Base-by-base conservation (phyloP, 208 protist genomes). In the Leishmania turanica region DNA sequence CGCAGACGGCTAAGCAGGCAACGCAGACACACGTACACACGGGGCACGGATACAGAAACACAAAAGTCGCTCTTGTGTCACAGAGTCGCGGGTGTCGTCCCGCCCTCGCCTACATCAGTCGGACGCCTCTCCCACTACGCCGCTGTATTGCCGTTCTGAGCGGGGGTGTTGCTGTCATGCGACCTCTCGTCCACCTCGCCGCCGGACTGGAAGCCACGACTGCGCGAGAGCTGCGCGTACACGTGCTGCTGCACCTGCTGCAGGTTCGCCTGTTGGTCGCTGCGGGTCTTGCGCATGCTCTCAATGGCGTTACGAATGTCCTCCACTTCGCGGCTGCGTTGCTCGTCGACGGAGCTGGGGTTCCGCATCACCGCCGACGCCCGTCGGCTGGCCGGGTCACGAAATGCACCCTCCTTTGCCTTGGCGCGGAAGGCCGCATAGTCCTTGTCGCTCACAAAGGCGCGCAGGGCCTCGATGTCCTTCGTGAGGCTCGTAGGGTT, bases 191-290 rank as follows among this genome's bases (percentile, higher is more conserved):
- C 47, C 15, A 45, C 77, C 68, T 62, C 77, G 13, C 47, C 78
- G 37, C 68, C 42, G 6, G 56, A 13, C 42, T 85, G n/a, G 42
- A 85, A 85, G 47, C 82, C 82, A 42, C 82, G 82, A 24, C 62
- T 80, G 47, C 82, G 82, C 69, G 82, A 82, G 37, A 85, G 77
- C 51, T 79, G 82, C 71, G 77, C 78, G 77, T 89, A 89, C 58
- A 85, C 72, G 45, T 85, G 77, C 56, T 83, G 80, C 73, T 85
- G 75, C 45, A 86, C 66, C 17, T 56, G 72, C 76, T 86, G 77
- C 66, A 85, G 60, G 53, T 77, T 83, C 47, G 58, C 69, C 69
- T 84, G 80, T 0, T 81, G 86, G 7, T 78, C 73, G 31, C 82
- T 78, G 42, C 82, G 81, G 4, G 78, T 70, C 34, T 65, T 69